Percentiles rank a stretch among this genome's conserved stretches.
These are phyloP conservation scores for Metarhizium anisopliae DNA, from an alignment of 2,329 filamentous ascomycete genomes.

Conservation along the genomic window DNA sequence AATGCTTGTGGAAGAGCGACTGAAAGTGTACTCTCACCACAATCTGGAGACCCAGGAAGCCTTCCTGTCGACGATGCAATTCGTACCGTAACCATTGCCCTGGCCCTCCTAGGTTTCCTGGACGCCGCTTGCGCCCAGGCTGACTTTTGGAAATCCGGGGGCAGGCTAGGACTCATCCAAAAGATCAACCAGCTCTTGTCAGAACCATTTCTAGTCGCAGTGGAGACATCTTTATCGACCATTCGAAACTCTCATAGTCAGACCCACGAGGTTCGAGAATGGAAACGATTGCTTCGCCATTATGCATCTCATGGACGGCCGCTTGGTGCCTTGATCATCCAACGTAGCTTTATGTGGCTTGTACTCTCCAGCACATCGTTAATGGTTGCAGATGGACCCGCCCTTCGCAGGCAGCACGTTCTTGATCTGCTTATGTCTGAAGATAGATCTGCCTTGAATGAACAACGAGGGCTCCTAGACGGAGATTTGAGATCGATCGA, in stretches of 20 bases:
- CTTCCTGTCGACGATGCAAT: slow-evolving; percentile 58
- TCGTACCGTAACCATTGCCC: slow-evolving; percentile 63
- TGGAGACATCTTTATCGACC: slow-evolving; percentile 85
- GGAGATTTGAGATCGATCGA: slow-evolving; percentile 49
- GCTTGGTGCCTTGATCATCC: slow-evolving; percentile 82
- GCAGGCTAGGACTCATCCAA: slow-evolving; percentile 65
- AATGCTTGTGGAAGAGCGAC: slow-evolving; percentile 59
- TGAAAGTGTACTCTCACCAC: slow-evolving; percentile 43
- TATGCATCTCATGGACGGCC: slow-evolving; percentile 75
- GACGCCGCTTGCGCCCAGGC: slow-evolving; percentile 70
- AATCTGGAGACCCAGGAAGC: slow-evolving; percentile 45
- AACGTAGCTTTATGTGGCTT: slow-evolving; percentile 80
- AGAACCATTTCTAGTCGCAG: slow-evolving; percentile 72
- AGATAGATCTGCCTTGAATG: slow-evolving; percentile 33
- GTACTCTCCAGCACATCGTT: slow-evolving; percentile 71
- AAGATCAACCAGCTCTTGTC: slow-evolving; percentile 66
- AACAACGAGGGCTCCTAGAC: slow-evolving; percentile 29
- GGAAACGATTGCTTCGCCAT: slow-evolving; percentile 77
- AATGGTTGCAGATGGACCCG: slow-evolving; percentile 54
- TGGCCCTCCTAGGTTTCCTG: slow-evolving; percentile 85
- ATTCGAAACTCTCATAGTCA: slow-evolving; percentile 69
- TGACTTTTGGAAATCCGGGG: slow-evolving; percentile 70
- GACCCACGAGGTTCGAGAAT: slow-evolving; percentile 64
- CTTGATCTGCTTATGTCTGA: slow-evolving; percentile 64
- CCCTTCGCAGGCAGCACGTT: slow-evolving; percentile 53